Evolutionary conservation across 2,329 filamentous ascomycete genomes (phyloP), one percentile per base, ranked within the genome.

Genomic region (Cadophora sp.): DNA sequence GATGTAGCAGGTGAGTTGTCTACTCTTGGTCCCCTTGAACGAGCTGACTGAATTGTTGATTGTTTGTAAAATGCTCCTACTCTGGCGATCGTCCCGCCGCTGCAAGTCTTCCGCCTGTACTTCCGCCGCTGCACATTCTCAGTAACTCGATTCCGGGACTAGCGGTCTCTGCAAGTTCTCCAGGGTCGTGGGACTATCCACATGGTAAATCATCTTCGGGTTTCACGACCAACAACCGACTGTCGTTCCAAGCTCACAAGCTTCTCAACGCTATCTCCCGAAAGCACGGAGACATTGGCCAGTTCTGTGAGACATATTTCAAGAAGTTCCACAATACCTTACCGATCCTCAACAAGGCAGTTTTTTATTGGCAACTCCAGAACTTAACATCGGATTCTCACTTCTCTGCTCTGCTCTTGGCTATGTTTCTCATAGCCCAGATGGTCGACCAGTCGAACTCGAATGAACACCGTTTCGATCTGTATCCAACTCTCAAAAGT

Each of bases 61-160:
- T 69, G 11, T 26, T 62, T 5, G 66, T 69, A 11, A 71, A 71
- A 43, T 72, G 71, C n/a, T 63, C 58, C 14, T 73, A 73, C 51
- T 51, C 62, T 19, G 19, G 31, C 2, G 34, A 56, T 4, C 16
- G 16, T 29, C 14, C 48, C 31, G 29, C 8, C 5, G 5, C 27
- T 26, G n/a, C 22, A 22, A 56, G n/a, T 26, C 50, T 7, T 7
- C 31, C 50, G 22, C 22, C 34, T 22, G 62, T 46, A 24, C 16
- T 56, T 43, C 50, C 50, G 26, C 62, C 62, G 43, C 8, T 56
- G 31, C 22, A 40, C 27, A 19, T n/a, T 14, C 14, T 40, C 22
- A 43, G 50, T 27, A 40, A 43, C 34, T 56, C 50, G 24, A 46
- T 43, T 22, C 34, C 62, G 11, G 62, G 22, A 31, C 16, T 40